phyloP scores from a whole-genome alignment of 2,329 filamentous ascomycete species.

The Trichoderma atroviride region DNA sequence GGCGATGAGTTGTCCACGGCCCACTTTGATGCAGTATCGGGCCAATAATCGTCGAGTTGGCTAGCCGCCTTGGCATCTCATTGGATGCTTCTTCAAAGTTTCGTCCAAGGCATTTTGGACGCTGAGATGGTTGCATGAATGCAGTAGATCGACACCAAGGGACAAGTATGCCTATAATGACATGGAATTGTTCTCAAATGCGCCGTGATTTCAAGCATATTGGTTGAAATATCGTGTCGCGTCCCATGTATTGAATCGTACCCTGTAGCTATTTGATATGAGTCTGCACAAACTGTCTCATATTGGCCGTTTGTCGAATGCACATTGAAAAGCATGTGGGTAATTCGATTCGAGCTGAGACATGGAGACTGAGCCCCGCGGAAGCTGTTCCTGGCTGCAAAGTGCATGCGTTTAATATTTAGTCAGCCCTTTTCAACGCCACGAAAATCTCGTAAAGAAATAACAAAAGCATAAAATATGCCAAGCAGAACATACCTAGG shows the following conservation, averaged over 20 bases:
- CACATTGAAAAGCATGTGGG: background rate
- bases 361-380: background rate
- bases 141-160: background rate
- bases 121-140: background rate
- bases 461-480: background rate
- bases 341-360: background rate
- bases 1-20: slow-evolving; percentile 14
- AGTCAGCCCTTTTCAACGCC: background rate
- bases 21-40: background rate
- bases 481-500: background rate
- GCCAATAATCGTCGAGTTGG: background rate
- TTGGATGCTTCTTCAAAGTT: background rate
- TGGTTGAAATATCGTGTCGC: background rate
- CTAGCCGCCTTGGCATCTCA: background rate
- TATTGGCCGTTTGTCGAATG: background rate
- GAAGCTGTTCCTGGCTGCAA: background rate
- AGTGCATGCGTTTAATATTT: background rate
- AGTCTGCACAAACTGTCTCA: background rate
- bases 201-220: background rate
- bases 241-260: background rate
- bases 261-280: background rate
- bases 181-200: background rate
- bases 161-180: background rate
- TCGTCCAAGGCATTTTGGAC: background rate
- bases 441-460: background rate